Conservation (phyloP, 805 yeast species). For the Kregervanrija fluxuum region DNA sequence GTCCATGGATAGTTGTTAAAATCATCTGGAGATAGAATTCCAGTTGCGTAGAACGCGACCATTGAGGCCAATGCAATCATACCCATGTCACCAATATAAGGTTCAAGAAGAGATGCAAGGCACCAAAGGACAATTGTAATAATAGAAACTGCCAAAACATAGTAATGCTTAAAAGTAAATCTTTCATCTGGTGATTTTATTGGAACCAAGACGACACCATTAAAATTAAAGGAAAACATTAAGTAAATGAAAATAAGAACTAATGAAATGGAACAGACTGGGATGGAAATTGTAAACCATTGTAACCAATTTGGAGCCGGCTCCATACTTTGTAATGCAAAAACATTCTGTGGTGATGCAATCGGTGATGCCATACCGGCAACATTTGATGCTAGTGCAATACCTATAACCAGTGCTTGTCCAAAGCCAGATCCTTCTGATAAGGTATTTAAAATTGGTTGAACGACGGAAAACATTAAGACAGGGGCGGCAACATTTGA, state of each 20-base stretch:
- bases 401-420: slow-evolving; percentile 79
- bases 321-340: slow-evolving; percentile 81
- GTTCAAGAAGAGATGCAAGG: slow-evolving; percentile 65
- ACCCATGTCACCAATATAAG: slow-evolving; percentile 92
- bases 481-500: slow-evolving; percentile 98
- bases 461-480: slow-evolving; percentile 81
- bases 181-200: slow-evolving; percentile 58
- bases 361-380: slow-evolving; percentile 98
- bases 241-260: slow-evolving; percentile 68
- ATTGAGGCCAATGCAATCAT: slow-evolving; percentile 85
- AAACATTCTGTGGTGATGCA: slow-evolving; percentile 93
- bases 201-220: slow-evolving; percentile 42
- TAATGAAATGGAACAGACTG: slow-evolving; percentile 61
- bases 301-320: slow-evolving; percentile 84
- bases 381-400: slow-evolving; percentile 85
- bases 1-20: slow-evolving; percentile 97
- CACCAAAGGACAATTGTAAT: slow-evolving; percentile 86
- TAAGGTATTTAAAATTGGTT: slow-evolving; percentile 78
- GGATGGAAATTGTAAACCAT: slow-evolving; percentile 87
- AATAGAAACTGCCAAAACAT: slow-evolving; percentile 58
- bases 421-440: slow-evolving; percentile 75
- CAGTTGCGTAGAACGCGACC: slow-evolving; percentile 88
- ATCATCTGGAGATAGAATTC: slow-evolving; percentile 79
- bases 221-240: slow-evolving; percentile 51
- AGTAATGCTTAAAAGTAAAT: slow-evolving; percentile 69